Conservation (phyloP, 805 yeast species). For the Komagataella pastoris region DNA sequence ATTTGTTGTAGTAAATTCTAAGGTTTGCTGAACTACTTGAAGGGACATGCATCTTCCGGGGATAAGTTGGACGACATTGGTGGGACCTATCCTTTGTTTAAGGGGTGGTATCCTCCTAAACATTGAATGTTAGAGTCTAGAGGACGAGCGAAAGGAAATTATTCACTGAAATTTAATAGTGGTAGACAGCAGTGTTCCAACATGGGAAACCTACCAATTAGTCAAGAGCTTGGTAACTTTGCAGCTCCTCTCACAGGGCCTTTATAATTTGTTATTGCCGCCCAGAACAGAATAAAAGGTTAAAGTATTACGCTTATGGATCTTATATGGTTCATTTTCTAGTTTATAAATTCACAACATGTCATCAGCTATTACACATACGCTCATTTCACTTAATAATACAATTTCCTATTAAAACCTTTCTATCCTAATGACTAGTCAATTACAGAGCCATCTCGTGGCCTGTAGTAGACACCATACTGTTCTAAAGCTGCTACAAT, state of each 20-base stretch:
- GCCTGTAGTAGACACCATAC: constrained; percentile 76
- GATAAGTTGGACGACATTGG: not conserved
- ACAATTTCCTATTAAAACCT: constrained; percentile 26
- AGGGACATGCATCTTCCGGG: not conserved
- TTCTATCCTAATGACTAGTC: constrained; percentile 18
- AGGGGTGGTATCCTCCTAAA: not conserved
- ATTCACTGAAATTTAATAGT: not conserved
- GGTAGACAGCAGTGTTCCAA: too few relatives aligned
- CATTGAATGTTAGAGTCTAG: not conserved
- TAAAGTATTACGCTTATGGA: not conserved
- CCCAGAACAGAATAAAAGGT: not conserved
- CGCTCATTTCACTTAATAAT: constrained; percentile 3
- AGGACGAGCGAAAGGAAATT: not conserved
- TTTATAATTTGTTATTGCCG: too few relatives aligned
- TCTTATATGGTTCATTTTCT: not conserved
- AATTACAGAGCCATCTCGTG: constrained; percentile 79
- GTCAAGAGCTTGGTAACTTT: not conserved
- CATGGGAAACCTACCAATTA: too few relatives aligned
- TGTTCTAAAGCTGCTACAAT: constrained; percentile 58
- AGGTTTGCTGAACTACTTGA: not conserved
- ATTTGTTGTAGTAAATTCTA: not conserved
- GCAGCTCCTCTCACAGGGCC: not conserved
- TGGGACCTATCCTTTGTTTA: not conserved
- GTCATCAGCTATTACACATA: not conserved
- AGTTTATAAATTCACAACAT: not conserved